phyloP scores from a whole-genome alignment of 108 stramenopile genomes.

The Conticribra guillardii region DNA sequence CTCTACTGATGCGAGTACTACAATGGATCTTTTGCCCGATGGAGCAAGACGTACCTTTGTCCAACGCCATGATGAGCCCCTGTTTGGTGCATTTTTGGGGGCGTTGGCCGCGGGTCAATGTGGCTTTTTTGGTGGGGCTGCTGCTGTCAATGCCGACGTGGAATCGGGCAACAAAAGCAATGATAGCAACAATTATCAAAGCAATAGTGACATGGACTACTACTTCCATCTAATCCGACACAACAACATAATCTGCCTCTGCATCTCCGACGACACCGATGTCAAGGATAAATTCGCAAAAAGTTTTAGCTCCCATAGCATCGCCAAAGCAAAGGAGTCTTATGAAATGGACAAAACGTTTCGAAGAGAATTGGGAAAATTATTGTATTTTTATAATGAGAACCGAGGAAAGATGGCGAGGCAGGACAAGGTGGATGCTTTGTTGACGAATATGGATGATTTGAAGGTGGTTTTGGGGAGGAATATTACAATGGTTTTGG shows the following conservation, averaged over 20 bases:
- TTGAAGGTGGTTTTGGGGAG: constrained; percentile 69
- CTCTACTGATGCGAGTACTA: constrained; percentile 29
- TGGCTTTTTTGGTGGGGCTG: constrained; percentile 37
- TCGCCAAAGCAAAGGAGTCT: constrained; percentile 67
- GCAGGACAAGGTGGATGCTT: constrained; percentile 43
- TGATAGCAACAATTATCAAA: background rate
- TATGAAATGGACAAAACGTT: constrained; percentile 78
- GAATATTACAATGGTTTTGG: constrained; percentile 67
- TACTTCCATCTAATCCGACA: constrained; percentile 73
- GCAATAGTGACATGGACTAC: constrained; percentile 50
- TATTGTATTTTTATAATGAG: constrained; percentile 77
- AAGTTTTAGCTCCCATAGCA: constrained; percentile 40
- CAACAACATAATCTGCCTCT: constrained; percentile 64
- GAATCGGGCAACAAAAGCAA: constrained; percentile 23
- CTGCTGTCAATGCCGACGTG: constrained; percentile 31
- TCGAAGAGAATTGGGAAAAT: constrained; percentile 52
- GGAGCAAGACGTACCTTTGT: constrained; percentile 69
- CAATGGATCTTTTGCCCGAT: constrained; percentile 56
- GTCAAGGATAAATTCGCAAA: constrained; percentile 58
- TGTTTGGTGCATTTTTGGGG: constrained; percentile 35
- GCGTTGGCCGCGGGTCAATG: constrained; percentile 7
- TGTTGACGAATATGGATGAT: constrained; percentile 68
- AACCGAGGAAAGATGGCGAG: constrained; percentile 55
- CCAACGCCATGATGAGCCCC: constrained; percentile 50
- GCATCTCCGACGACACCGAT: constrained; percentile 71